Conservation (phyloP, 2,329 filamentous ascomycete species). For the Paraphaeosphaeria minitans region DNA sequence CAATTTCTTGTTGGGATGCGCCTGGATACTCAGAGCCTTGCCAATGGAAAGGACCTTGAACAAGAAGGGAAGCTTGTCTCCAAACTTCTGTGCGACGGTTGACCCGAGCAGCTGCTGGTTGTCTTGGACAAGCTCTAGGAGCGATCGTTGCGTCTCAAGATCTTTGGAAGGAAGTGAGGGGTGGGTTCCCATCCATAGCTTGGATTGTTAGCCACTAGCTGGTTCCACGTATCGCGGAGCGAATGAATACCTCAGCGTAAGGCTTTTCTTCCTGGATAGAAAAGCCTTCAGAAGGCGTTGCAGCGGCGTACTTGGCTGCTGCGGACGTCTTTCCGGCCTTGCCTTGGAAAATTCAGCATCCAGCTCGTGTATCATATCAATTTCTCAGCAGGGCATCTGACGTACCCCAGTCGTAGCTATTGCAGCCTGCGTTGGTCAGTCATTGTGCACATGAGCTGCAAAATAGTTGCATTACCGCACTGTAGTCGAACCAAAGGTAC, state of each 20-base stretch:
- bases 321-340: constrained; percentile 88
- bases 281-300: constrained; percentile 77
- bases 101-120: constrained; percentile 81
- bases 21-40: constrained; percentile 96
- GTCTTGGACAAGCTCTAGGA: constrained; percentile 85
- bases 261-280: constrained; percentile 84
- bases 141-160: constrained; percentile 77
- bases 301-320: constrained; percentile 86
- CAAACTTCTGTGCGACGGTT: constrained; percentile 75
- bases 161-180: constrained; percentile 95
- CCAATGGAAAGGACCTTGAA: constrained; percentile 97
- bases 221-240: neutral
- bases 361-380: constrained; percentile 19
- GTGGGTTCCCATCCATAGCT: constrained; percentile 99
- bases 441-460: constrained; percentile 24
- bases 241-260: constrained; percentile 81
- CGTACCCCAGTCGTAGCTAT: constrained; percentile 96
- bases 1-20: constrained; percentile 93
- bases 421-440: constrained; percentile 70
- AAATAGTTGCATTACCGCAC: constrained; percentile 59
- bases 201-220: constrained; percentile 25
- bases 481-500: constrained; percentile 84
- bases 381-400: constrained; percentile 29
- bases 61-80: constrained; percentile 85
- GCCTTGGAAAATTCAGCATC: constrained; percentile 55